A percentile compares a stretch with the other conserved stretches of the same genome.
Conservation (phyloP, 805 yeast species). For the Cyberlindnera meyerae region DNA sequence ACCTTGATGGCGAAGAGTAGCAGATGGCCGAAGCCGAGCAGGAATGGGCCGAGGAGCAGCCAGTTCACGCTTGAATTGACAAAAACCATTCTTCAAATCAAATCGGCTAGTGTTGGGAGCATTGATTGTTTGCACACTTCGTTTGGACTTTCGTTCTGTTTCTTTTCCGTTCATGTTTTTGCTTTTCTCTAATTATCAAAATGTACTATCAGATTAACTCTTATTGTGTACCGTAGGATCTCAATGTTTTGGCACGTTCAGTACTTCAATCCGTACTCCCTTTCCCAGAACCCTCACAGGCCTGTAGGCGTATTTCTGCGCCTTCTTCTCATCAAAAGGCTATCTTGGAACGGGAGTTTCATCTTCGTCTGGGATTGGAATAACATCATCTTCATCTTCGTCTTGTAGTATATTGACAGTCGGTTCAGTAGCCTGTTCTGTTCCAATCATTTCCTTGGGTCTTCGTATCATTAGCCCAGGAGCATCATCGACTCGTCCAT, state of each 20-base stretch:
- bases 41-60: slow-evolving; percentile 43
- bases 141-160: neutral
- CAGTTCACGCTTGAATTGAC: slow-evolving; percentile 20
- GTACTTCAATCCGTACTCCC: slow-evolving; percentile 21
- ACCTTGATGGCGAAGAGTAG: slow-evolving; percentile 43
- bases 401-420: neutral
- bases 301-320: slow-evolving; percentile 19
- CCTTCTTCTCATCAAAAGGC: slow-evolving; percentile 14
- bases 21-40: slow-evolving; percentile 48
- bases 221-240: neutral
- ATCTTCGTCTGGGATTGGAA: slow-evolving; percentile 19
- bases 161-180: neutral
- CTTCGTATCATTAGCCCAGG: slow-evolving; percentile 12
- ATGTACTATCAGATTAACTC: slow-evolving; percentile 4
- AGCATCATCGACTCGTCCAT: slow-evolving; percentile 3
- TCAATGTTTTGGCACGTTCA: slow-evolving; percentile 14
- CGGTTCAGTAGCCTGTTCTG: neutral
- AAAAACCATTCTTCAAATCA: neutral
- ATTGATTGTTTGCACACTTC: neutral
- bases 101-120: too few relatives aligned
- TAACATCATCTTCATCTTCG: slow-evolving; percentile 13
- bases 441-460: slow-evolving; percentile 8
- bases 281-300: slow-evolving; percentile 9
- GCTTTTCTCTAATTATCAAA: neutral
- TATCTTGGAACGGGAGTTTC: slow-evolving; percentile 4